Conservation (phyloP, 257 asterid species). For the Scutellaria baicalensis region DNA sequence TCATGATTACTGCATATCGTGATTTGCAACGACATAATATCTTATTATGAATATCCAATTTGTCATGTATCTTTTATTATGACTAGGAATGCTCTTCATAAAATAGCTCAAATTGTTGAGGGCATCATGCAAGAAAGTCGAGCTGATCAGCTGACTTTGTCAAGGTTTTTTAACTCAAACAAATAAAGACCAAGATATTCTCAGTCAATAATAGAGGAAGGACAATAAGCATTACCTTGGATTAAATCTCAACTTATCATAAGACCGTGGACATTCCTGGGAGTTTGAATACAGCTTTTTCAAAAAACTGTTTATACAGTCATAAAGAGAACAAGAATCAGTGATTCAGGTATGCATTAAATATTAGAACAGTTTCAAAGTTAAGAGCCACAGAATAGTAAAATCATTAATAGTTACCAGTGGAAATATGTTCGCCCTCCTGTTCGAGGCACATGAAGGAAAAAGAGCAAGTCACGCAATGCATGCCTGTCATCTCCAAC, state of each 20-base stretch:
- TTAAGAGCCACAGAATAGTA: neutral
- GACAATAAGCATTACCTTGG: conserved; percentile 53
- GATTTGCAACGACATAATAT: neutral
- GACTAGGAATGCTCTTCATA: neutral
- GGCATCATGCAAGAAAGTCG: neutral
- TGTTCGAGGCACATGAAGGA: conserved; percentile 95
- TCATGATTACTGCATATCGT: conserved; percentile 2
- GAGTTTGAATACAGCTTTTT: conserved; percentile 64
- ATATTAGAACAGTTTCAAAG: neutral
- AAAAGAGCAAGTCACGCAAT: conserved; percentile 80
- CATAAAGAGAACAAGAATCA: conserved; percentile 10
- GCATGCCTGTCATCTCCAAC: conserved; percentile 56
- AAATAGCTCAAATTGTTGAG: neutral
- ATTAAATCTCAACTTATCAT: conserved; percentile 81
- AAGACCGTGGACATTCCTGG: conserved; percentile 90
- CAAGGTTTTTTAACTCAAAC: neutral
- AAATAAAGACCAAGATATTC: neutral
- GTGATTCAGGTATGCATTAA: neutral
- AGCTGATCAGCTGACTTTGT: neutral
- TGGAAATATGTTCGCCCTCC: conserved; percentile 93
- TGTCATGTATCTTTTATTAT: neutral
- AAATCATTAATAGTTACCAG: conserved; percentile 41
- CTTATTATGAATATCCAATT: neutral
- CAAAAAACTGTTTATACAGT: conserved; percentile 56
- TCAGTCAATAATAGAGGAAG: conserved; percentile 2